These are phyloP conservation scores for Phytophthora meadii DNA, from an alignment of 352 stramenopile genomes.

Conservation along the genomic window DNA sequence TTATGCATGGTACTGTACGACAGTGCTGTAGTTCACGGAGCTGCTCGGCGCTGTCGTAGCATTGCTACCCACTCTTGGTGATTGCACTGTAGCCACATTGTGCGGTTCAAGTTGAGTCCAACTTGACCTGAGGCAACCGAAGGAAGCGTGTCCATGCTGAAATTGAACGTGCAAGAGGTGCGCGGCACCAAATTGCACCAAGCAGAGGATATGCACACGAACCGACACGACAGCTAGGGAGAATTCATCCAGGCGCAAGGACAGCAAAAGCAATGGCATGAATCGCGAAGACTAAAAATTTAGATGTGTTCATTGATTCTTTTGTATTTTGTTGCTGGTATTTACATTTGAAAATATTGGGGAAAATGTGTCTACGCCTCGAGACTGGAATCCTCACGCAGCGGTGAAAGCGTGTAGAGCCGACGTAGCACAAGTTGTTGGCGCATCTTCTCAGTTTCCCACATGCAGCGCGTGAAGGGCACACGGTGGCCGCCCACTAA, in stretches of 20 bases:
- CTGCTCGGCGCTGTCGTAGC: not conserved
- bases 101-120: not conserved
- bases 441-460: slow-evolving; percentile 67
- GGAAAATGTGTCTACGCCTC: slow-evolving; percentile 16
- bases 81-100: not conserved
- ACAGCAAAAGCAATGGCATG: not conserved
- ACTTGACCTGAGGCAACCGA: slow-evolving; percentile 2
- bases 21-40: not conserved
- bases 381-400: slow-evolving; percentile 23
- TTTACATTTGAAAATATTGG: slow-evolving; percentile 17
- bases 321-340: slow-evolving; percentile 28
- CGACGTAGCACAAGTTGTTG: slow-evolving; percentile 38
- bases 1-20: not conserved
- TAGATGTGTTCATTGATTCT: slow-evolving; percentile 9
- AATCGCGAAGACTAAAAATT: not conserved
- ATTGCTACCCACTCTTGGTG: not conserved
- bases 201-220: slow-evolving; percentile 23
- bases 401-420: slow-evolving; percentile 33
- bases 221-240: slow-evolving; percentile 3
- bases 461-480: slow-evolving; percentile 72
- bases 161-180: slow-evolving; percentile 20
- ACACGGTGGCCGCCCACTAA: slow-evolving; percentile 66
- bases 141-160: slow-evolving; percentile 22
- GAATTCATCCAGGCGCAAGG: not conserved
- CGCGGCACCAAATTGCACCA: slow-evolving; percentile 4